Conservation (phyloP, 2,329 filamentous ascomycete species). For the Epicoccum sorghinum region DNA sequence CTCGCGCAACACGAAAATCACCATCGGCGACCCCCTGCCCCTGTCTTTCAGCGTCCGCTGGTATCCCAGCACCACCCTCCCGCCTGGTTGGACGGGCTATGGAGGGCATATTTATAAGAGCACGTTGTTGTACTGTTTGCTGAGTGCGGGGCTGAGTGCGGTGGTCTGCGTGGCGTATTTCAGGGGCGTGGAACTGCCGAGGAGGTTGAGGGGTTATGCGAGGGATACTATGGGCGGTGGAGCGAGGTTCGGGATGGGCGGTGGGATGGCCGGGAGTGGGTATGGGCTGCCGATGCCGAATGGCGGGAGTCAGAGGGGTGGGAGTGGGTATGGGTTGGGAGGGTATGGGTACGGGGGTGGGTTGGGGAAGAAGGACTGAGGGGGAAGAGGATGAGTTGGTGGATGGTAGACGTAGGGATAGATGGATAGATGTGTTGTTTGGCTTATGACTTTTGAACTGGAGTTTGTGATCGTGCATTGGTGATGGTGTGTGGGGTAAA, state of each 20-base stretch:
- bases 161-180: slow-evolving; percentile 62
- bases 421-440: neutral
- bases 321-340: slow-evolving; percentile 48
- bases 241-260: slow-evolving; percentile 45
- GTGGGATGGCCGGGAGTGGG: slow-evolving; percentile 31
- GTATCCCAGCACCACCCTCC: slow-evolving; percentile 78
- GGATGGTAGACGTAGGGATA: neutral
- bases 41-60: slow-evolving; percentile 82
- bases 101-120: slow-evolving; percentile 58
- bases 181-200: slow-evolving; percentile 58
- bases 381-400: neutral
- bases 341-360: slow-evolving; percentile 52
- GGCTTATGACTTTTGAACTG: too few species aligned
- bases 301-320: slow-evolving; percentile 36
- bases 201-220: slow-evolving; percentile 62
- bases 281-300: slow-evolving; percentile 43
- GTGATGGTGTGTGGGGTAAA: too few species aligned
- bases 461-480: too few species aligned
- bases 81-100: slow-evolving; percentile 60
- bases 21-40: slow-evolving; percentile 86
- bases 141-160: slow-evolving; percentile 55
- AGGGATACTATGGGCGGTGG: slow-evolving; percentile 55
- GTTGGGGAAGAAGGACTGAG: slow-evolving; percentile 53
- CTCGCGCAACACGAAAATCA: slow-evolving; percentile 65
- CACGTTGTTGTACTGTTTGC: slow-evolving; percentile 57